These are phyloP conservation scores for Hortiboletus rubellus DNA, from an alignment of 1,284 basidiomycete species.

Conservation along the genomic window DNA sequence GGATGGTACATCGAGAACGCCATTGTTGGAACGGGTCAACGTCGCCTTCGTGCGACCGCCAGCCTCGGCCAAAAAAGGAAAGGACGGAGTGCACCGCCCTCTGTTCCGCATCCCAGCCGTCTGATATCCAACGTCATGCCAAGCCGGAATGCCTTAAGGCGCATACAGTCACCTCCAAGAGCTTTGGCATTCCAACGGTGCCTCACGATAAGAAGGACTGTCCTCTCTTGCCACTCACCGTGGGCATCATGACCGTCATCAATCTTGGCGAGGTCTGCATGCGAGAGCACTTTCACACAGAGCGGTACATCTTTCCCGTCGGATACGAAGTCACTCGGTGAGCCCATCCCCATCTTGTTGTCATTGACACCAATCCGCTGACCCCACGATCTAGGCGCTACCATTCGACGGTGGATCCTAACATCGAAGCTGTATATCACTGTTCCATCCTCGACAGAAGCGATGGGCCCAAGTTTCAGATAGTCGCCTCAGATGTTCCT, in stretches of 20 bases:
- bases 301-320: conserved; percentile 82
- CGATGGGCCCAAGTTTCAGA: conserved; percentile 79
- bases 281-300: conserved; percentile 80
- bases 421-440: conserved; percentile 66
- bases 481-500: conserved; percentile 65
- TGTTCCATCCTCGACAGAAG: conserved; percentile 82
- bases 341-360: conserved; percentile 14
- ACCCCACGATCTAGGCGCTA: conserved; percentile 55
- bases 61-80: conserved; percentile 73
- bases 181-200: conserved; percentile 69
- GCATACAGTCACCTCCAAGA: conserved; percentile 74
- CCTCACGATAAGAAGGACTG: conserved; percentile 66
- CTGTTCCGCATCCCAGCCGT: conserved; percentile 38
- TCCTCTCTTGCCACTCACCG: conserved; percentile 70
- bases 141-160: conserved; percentile 75
- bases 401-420: conserved; percentile 67
- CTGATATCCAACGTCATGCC: conserved; percentile 47
- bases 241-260: conserved; percentile 80
- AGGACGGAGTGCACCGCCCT: too few relatives aligned
- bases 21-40: conserved; percentile 85
- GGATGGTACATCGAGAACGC: conserved; percentile 77
- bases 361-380: conserved; percentile 10
- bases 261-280: conserved; percentile 71
- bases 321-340: conserved; percentile 80
- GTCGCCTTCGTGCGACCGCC: conserved; percentile 93